A percentile compares a stretch with the other conserved stretches of the same genome.
Evolutionary conservation across 2,329 filamentous ascomycete species (phyloP).

Genomic region (Clarireedia monteithiana): DNA sequence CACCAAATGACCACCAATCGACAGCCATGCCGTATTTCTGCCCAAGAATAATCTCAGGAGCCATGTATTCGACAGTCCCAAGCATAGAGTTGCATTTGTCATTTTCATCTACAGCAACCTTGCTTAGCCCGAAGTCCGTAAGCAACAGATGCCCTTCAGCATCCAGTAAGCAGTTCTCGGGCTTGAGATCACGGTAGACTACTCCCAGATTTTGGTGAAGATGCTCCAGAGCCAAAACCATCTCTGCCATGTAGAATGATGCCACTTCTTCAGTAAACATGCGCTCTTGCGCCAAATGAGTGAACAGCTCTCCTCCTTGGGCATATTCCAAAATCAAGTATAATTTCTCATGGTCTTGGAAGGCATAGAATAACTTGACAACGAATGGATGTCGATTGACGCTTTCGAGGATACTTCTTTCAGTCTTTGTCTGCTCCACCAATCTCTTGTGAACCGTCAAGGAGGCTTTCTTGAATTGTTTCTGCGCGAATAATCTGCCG

Average conservation of each 20-base stretch:
- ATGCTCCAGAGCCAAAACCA: conserved; percentile 89
- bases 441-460: conserved; percentile 92
- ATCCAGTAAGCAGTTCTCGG: conserved; percentile 93
- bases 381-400: conserved; percentile 97
- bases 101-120: conserved; percentile 72
- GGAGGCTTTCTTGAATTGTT: conserved; percentile 97
- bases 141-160: conserved; percentile 84
- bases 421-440: conserved; percentile 94
- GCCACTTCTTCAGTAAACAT: conserved; percentile 90
- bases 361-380: conserved; percentile 96
- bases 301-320: conserved; percentile 92
- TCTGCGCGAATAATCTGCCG: conserved; percentile 89
- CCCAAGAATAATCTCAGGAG: conserved; percentile 79
- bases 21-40: conserved; percentile 89
- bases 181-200: conserved; percentile 94
- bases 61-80: conserved; percentile 98
- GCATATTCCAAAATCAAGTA: conserved; percentile 98
- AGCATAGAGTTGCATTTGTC: conserved; percentile 78
- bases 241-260: conserved; percentile 98
- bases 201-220: conserved; percentile 88
- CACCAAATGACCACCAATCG: conserved; percentile 98
- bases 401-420: conserved; percentile 88
- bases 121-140: conserved; percentile 94
- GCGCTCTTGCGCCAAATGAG: conserved; percentile 85
- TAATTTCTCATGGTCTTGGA: conserved; percentile 95